Evolutionary conservation across 2,329 filamentous ascomycete species (phyloP), one percentile per base, ranked within the genome.

Genomic region (Ceratocystis ficicola): DNA sequence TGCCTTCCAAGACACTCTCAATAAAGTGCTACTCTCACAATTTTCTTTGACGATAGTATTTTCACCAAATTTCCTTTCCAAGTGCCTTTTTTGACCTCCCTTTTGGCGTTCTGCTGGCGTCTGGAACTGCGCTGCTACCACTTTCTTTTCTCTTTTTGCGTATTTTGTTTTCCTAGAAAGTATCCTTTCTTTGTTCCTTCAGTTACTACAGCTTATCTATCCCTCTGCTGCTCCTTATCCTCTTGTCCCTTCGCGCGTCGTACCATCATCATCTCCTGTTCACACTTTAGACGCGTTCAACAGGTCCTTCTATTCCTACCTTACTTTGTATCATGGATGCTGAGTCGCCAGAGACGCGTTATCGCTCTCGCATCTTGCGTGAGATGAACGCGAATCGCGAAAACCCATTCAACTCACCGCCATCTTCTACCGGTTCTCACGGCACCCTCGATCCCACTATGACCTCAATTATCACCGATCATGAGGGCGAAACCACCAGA

Each of bases 321-420:
- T 7, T 5, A 10, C 55, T 15, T 20, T 30, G 22, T n/a, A 59
- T n/a, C 69, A 79, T 79, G 77, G 77, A 78, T 71, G 70, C 73
- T 71, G 76, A 79, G 70, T 67, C 68, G 44, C 71, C 72, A 60
- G 71, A 72, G 66, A 75, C 69, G 70, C 75, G 76, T 70, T 79
- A 77, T 74, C 77, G 76, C 70, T 79, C 77, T 71, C 77, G 77
- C 70, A 77, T 79, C 68, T 75, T 79, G 70, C 77, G 79, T 73
- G 79, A 81, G 74, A 80, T 81, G 78, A 77, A 79, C 62, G 75
- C 78, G 69, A 78, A 80, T 73, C 76, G 77, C 72, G 76, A 81
- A 67, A 81, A 83, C 72, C 81, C 81, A 5, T 83, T 82, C 74
- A 81, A 81, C 73, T 83, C 81, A 22, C 81, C 81, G 4, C 81